Base-by-base conservation (phyloP, 2,329 filamentous ascomycete species). In the Apiospora arundinis region DNA sequence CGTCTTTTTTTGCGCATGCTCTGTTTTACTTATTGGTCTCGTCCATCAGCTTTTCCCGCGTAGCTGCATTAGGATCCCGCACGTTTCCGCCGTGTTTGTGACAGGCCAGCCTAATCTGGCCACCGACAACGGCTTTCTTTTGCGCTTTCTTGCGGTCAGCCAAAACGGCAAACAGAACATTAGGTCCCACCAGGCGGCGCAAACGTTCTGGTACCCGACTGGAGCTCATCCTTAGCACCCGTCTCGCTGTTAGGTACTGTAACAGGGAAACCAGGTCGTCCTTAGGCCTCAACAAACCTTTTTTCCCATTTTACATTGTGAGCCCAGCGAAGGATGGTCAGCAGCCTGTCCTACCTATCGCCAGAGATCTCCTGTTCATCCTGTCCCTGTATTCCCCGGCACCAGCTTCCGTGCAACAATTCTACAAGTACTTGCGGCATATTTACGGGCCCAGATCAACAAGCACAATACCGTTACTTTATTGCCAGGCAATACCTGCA, bases 91-190 rank as follows among this genome's bases (percentile, higher is more conserved):
- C 21, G 56, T 40, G 56, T 8, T 18, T 40, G 28, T 12, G 14
- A 46, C n/a, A 45, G 23, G 11, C 25, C 65, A 67, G 65, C 68
- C 69, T 28, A 65, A 52, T 70, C 66, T 42, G 69, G 66, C 67
- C 56, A 72, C 69, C 69, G 71, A 72, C 69, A 45, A 70, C 69
- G 46, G 46, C n/a, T 56, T 69, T 67, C 60, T 44, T 46, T 60
- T 65, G 56, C 67, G 67, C 67, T 23, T 46, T 60, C 40, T 67
- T 45, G 48, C 70, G 70, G 70, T 71, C 70, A 69, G 45, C 70
- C 28, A 40, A 56, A 71, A 69, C 52, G 68, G 68, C 67, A 71
- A 71, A 52, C 42, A 42, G 67, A 45, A 32, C 5, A 42, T 5
- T 16, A 45, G 42, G 42, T 45, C 42, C 42, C 42, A 45, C 42